These are phyloP conservation scores for Neurospora cerealis DNA, from an alignment of 495 filamentous ascomycete genomes.

Conservation along the genomic window DNA sequence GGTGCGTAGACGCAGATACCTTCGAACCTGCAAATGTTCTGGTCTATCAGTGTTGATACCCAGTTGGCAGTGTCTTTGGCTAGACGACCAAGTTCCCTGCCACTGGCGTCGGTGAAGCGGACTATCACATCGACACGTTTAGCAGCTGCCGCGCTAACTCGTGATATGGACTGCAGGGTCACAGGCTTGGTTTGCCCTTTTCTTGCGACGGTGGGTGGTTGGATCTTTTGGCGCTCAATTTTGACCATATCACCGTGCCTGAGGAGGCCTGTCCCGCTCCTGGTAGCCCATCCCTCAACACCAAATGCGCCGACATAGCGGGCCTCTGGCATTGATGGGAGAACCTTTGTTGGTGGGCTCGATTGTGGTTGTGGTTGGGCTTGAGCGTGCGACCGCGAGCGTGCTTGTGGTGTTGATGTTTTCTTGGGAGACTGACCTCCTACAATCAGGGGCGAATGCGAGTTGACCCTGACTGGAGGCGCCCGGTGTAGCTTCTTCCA, in stretches of 20 bases:
- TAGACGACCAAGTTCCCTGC: constrained; percentile 80
- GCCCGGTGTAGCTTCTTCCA: constrained; percentile 51
- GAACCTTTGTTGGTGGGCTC: neutral
- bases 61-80: constrained; percentile 85
- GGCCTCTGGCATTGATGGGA: constrained; percentile 40
- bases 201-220: constrained; percentile 42
- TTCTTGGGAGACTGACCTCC: neutral
- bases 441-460: neutral
- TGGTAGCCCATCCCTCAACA: constrained; percentile 85
- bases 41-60: constrained; percentile 89
- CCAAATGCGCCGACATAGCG: constrained; percentile 91
- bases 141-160: constrained; percentile 34
- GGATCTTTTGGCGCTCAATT: constrained; percentile 78
- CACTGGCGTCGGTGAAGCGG: constrained; percentile 74
- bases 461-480: neutral
- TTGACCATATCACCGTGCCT: constrained; percentile 67
- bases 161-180: constrained; percentile 14
- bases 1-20: constrained; percentile 85
- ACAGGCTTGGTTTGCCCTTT: constrained; percentile 35
- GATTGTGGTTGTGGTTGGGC: neutral
- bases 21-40: constrained; percentile 80
- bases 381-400: neutral
- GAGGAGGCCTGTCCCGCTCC: constrained; percentile 62
- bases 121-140: constrained; percentile 74
- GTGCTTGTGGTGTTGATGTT: constrained; percentile 1